Evolutionary conservation across 192 early-diverging fungal species (phyloP).

Genomic region (Backusella westeae): DNA sequence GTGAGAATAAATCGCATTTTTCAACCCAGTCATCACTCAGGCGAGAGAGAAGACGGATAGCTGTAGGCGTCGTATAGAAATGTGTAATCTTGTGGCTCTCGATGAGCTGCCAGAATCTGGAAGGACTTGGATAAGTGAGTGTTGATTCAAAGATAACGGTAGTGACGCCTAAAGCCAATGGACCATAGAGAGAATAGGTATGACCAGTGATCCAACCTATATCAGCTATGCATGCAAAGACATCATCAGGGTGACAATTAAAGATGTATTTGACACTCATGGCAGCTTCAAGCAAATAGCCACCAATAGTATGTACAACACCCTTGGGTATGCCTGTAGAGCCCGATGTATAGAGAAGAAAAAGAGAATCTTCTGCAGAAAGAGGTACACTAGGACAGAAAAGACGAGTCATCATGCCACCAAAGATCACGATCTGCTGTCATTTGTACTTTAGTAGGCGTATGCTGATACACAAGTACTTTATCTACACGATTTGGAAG

Average conservation of each 20-base stretch:
- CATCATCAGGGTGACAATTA: conserved; percentile 86
- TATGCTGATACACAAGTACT: conserved; percentile 89
- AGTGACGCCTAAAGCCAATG: conserved; percentile 81
- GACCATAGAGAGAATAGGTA: conserved; percentile 88
- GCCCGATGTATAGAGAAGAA: conserved; percentile 93
- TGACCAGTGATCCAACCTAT: conserved; percentile 89
- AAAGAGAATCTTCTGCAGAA: conserved; percentile 89
- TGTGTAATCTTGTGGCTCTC: conserved; percentile 91
- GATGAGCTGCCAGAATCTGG: conserved; percentile 79
- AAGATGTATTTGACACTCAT: conserved; percentile 89
- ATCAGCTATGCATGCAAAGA: conserved; percentile 94
- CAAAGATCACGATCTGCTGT: conserved; percentile 75
- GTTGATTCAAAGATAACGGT: conserved; percentile 94
- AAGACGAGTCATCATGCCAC: conserved; percentile 94
- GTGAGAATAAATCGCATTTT: conserved; percentile 73
- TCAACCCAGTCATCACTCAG: conserved; percentile 78
- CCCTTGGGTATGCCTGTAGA: conserved; percentile 91
- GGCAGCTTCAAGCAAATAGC: conserved; percentile 84
- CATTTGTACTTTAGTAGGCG: conserved; percentile 78
- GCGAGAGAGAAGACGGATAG: conserved; percentile 89
- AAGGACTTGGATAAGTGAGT: conserved; percentile 87
- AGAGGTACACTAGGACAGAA: conserved; percentile 86
- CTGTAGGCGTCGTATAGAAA: conserved; percentile 98
- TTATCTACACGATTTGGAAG: conserved; percentile 67
- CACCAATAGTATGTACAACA: conserved; percentile 90